Evolutionary conservation across 129 eudicot genomes (phyloP), one percentile per base, ranked within the genome.

Genomic region (Heracleum sosnowskyi): DNA sequence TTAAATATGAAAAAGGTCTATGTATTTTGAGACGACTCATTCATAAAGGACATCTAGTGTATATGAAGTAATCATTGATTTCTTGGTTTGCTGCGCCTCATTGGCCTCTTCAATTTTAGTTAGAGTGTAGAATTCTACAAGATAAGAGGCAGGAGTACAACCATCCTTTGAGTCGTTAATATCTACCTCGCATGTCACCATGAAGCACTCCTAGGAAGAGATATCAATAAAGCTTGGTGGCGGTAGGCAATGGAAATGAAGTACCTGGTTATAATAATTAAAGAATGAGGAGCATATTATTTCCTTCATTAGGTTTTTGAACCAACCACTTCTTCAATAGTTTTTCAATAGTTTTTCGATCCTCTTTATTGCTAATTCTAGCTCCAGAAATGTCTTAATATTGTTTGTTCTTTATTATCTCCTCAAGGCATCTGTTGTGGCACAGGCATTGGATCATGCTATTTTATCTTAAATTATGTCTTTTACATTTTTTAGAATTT

Each of bases 401-500:
- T 64, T 29, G 22, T 31, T 31, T 12, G 4, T 29, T 64, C 70
- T 29, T 64, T 64, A 36, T 63, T 63, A 28, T 63, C 28, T 3
- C 69, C 37, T n/a, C 36, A 4, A 11, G 20, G 12, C 29, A 64
- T 64, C 37, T 29, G 39, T 28, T 28, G 20, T 22, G 16, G 13
- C 39, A 31, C 72, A 31, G 31, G 24, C 36, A 66, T 5, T 15
- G 13, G 39, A 31, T 31, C 24, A 66, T 33, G 28, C 46, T 69
- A 36, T 64, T 49, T 49, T 76, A 11, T 39, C 73, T 79, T 11
- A 26, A 35, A 39, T 77, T 81, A 15, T 63, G 18, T 29, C 33
- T 39, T 66, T 53, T 75, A 72, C 44, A 0, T 31, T 63, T 83
- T 41, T 64, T 77, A 95, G 98, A 86, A 44, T 74, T 85, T 95